Percentiles rank a stretch among this genome's conserved stretches.
These are phyloP conservation scores for Penicillium taxi DNA, from an alignment of 495 filamentous ascomycete genomes.

Conservation along the genomic window DNA sequence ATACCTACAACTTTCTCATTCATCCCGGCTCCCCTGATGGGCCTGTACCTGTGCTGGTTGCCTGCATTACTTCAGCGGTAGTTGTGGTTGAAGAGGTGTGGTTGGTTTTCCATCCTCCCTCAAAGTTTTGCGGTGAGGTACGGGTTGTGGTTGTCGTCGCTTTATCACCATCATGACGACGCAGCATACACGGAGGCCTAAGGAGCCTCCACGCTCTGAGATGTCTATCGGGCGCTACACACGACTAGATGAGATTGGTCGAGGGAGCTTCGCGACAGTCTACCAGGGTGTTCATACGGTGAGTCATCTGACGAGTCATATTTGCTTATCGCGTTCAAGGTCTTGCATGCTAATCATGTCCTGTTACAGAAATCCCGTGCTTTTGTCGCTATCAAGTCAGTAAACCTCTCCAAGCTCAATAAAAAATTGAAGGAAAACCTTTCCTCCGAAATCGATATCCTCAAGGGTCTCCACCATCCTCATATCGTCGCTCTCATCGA, in stretches of 20 bases:
- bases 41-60: conserved; percentile 18
- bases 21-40: conserved; percentile 28
- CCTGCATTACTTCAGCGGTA: conserved; percentile 31
- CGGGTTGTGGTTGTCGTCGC: conserved; percentile 10
- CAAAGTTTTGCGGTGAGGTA: conserved; percentile 6
- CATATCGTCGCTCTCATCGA: conserved; percentile 95
- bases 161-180: conserved; percentile 30
- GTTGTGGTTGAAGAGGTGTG: conserved; percentile 32
- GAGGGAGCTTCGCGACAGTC: conserved; percentile 92
- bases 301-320: conserved; percentile 27
- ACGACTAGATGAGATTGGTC: conserved; percentile 78
- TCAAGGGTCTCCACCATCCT: conserved; percentile 85
- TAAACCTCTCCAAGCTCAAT: conserved; percentile 81
- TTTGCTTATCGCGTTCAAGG: not conserved
- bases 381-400: conserved; percentile 91
- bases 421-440: conserved; percentile 95
- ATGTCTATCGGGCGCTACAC: conserved; percentile 69
- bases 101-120: conserved; percentile 10
- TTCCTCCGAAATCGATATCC: conserved; percentile 86
- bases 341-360: conserved; percentile 34
- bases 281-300: conserved; percentile 81
- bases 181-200: conserved; percentile 37
- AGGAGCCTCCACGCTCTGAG: conserved; percentile 41
- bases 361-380: conserved; percentile 46
- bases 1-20: conserved; percentile 4